Evolutionary conservation across 805 yeast genomes (phyloP), one percentile per base, ranked within the genome.

Genomic region (Candida rishiriensis): DNA sequence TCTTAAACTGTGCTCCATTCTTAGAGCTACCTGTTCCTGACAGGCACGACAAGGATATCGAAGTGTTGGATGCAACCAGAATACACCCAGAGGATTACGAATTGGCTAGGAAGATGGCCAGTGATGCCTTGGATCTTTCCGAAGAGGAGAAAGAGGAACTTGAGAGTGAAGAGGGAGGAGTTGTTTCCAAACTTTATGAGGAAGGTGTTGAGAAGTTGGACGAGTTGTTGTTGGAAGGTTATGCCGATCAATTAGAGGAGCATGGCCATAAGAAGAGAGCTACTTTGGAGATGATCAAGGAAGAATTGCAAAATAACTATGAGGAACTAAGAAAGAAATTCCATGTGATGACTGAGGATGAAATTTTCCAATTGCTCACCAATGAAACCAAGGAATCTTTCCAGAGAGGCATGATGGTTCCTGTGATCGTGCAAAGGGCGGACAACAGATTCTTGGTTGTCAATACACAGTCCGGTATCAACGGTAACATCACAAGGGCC

Each of bases 31-130:
- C 88, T 1, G 73, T 71, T 51, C 65, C 65, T 21, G 85, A 78
- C 44, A 71, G 80, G 37, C 71, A 68, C 33, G 73, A 76, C 39
- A 82, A 81, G 46, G 69, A 78, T n/a, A 76, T 84, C 31, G 97
- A 91, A 57, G 72, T 85, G 36, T 73, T 93, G 53, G 99, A 93
- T 64, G 90, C 93, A 40, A 93, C 99, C 0, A 79, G 99, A 68
- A 89, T 93, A 38, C 99, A 93, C 57, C 98, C 98, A 8, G 98
- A 93, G 65, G 99, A 93, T 67, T 93, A 93, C 63, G 96, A 88
- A 51, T 73, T 93, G 54, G 98, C 97, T 3, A 79, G 93, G 40
- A 93, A 93, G 63, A 93, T 93, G 90, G 98, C 97, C 8, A 93
- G 96, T 1, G 99, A 93, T 70, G 98, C 99, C 2, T 74, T 93